phyloP scores from a whole-genome alignment of 257 asterid genomes.

The Przewalskia tangutica region DNA sequence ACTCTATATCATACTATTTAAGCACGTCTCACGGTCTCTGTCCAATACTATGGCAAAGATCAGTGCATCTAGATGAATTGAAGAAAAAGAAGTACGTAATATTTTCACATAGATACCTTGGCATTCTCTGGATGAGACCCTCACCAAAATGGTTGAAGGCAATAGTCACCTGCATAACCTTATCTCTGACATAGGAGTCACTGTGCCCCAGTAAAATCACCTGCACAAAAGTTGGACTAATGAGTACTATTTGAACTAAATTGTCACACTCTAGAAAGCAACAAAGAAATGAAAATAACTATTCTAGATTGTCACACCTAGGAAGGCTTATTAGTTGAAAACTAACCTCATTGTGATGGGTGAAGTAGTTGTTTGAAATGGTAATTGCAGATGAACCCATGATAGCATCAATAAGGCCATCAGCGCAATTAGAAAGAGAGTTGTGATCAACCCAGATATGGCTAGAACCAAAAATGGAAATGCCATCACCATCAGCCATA shows the following conservation, averaged over 20 bases:
- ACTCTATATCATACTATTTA: neutral
- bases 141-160: constrained; percentile 57
- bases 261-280: neutral
- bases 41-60: neutral
- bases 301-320: neutral
- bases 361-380: constrained; percentile 73
- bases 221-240: constrained; percentile 14
- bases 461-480: constrained; percentile 64
- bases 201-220: constrained; percentile 53
- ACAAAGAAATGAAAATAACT: neutral
- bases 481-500: constrained; percentile 83
- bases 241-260: neutral
- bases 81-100: neutral
- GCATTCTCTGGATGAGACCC: constrained; percentile 50
- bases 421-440: constrained; percentile 70
- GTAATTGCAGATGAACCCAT: constrained; percentile 93
- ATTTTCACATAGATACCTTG: constrained; percentile 23
- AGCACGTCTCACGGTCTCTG: neutral
- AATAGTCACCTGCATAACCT: constrained; percentile 46
- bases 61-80: neutral
- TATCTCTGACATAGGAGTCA: constrained; percentile 30
- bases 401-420: constrained; percentile 76
- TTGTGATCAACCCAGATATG: constrained; percentile 87
- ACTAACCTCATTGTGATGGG: constrained; percentile 80
- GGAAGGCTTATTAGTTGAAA: neutral